These are phyloP conservation scores for Mucuna pruriens DNA, from an alignment of 306 rosid species.

Conservation along the genomic window DNA sequence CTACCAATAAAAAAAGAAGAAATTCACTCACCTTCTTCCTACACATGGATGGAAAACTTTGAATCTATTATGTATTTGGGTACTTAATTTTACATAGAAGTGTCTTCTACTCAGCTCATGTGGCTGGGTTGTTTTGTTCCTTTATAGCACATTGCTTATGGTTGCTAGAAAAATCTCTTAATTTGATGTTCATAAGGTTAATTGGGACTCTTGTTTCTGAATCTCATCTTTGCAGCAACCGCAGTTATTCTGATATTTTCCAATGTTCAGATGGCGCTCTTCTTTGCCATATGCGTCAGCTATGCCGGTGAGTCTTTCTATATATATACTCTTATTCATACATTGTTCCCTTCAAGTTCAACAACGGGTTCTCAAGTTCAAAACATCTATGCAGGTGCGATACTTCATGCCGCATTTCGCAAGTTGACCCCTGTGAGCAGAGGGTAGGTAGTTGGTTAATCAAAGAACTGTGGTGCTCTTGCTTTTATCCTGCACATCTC, in stretches of 20 bases:
- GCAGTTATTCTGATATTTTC: constrained; percentile 68
- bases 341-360: not conserved
- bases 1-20: not conserved
- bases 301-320: constrained; percentile 61
- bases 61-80: not conserved
- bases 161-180: not conserved
- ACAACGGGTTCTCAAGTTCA: constrained; percentile 19
- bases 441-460: constrained; percentile 41
- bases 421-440: constrained; percentile 64
- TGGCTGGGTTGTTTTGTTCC: not conserved
- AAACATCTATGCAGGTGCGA: constrained; percentile 54
- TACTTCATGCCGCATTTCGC: constrained; percentile 86
- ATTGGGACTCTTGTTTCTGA: constrained; percentile 39
- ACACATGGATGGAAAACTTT: not conserved
- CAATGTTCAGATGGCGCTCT: constrained; percentile 87
- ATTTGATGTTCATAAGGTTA: constrained; percentile 4
- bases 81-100: not conserved
- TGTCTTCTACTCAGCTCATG: constrained; percentile 19
- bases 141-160: constrained; percentile 23
- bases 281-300: constrained; percentile 72
- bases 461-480: constrained; percentile 1
- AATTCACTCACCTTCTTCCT: not conserved
- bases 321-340: not conserved
- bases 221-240: constrained; percentile 65
- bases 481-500: not conserved